Evolutionary conservation across 768 basidiomycete genomes (phyloP).

Genomic region (Hemileccinum rubropunctum): DNA sequence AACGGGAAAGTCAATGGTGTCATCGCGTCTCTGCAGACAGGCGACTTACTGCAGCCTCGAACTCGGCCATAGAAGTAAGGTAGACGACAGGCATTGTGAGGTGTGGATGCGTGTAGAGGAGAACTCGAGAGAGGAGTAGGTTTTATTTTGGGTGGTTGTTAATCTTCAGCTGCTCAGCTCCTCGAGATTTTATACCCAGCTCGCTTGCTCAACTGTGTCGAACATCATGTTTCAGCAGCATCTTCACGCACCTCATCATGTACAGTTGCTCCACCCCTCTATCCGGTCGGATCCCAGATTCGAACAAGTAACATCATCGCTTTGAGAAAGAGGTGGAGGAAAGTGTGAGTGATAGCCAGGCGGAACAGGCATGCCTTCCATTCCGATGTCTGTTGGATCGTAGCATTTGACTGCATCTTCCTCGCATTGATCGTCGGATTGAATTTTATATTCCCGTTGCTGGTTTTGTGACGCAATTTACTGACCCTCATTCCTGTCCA

Average conservation of each 20-base stretch:
- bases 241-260: constrained; percentile 12
- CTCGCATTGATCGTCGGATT: constrained; percentile 20
- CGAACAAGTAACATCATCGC: constrained; percentile 14
- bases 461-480: constrained; percentile 23
- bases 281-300: constrained; percentile 24
- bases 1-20: constrained; percentile 5
- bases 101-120: constrained; percentile 6
- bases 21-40: not conserved
- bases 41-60: constrained; percentile 20
- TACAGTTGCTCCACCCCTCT: constrained; percentile 18
- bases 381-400: constrained; percentile 25
- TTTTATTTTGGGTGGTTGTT: constrained; percentile 15
- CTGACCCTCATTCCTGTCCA: constrained; percentile 10
- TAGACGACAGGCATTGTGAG: constrained; percentile 22
- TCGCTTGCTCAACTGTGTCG: constrained; percentile 15
- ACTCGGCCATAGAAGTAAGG: constrained; percentile 28
- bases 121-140: constrained; percentile 7
- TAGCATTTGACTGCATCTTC: constrained; percentile 18
- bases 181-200: constrained; percentile 27
- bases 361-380: constrained; percentile 30
- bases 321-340: constrained; percentile 14
- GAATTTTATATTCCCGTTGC: constrained; percentile 4
- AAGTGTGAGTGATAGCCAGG: constrained; percentile 25
- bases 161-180: constrained; percentile 9
- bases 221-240: constrained; percentile 14